Evolutionary conservation across 257 asterid species (phyloP).

Genomic region (Solanum bulbocastanum): DNA sequence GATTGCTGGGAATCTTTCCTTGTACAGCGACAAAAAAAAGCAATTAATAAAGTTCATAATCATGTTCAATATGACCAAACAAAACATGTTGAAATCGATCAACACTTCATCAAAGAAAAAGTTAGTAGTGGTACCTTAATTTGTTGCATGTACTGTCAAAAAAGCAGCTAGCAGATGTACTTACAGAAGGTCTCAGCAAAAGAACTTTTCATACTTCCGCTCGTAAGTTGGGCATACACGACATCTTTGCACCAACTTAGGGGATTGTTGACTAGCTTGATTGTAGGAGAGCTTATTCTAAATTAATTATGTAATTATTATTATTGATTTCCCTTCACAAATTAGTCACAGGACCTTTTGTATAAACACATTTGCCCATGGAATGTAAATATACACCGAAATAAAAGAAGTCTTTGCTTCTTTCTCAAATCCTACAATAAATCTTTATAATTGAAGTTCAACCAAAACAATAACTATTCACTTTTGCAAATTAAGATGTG

Average conservation of each 20-base stretch:
- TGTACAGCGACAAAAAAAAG: neutral
- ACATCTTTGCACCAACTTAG: neutral
- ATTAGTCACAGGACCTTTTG: neutral
- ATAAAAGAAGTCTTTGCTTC: neutral
- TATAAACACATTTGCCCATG: neutral
- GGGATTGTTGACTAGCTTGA: neutral
- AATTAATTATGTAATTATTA: too few relatives aligned
- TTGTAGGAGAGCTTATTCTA: neutral
- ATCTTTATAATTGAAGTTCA: neutral
- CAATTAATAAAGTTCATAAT: too few relatives aligned
- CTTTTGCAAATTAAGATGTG: neutral
- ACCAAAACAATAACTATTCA: neutral
- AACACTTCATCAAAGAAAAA: too few relatives aligned
- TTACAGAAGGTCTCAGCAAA: neutral
- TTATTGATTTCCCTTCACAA: neutral
- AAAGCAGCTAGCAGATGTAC: neutral
- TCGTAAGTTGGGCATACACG: neutral
- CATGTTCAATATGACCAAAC: too few relatives aligned
- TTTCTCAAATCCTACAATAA: neutral
- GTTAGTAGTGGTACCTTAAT: too few relatives aligned
- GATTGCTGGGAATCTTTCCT: neutral
- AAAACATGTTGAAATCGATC: too few relatives aligned
- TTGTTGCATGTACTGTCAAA: too few relatives aligned
- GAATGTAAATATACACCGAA: neutral
- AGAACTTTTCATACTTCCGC: neutral